Evolutionary conservation across 2,329 filamentous ascomycete species (phyloP), one percentile per base, ranked within the genome.

Genomic region (Phoma sp.): DNA sequence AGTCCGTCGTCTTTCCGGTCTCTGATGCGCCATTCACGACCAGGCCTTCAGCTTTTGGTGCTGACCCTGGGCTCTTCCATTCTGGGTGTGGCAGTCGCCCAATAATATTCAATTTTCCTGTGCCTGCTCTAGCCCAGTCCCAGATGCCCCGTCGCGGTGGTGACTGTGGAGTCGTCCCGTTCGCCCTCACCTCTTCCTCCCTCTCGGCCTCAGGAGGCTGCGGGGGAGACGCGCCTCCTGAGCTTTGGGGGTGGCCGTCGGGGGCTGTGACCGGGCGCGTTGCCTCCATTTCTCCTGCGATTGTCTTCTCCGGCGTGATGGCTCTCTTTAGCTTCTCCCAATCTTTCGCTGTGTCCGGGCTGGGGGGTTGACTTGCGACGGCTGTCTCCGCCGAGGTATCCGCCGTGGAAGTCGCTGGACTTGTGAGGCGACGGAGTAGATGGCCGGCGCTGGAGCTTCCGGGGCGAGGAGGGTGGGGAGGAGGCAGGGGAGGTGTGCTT

Each of bases 361-460:
- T 70, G 51, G 60, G 57, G 9, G 62, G 60, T 27, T 59, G 65
- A 52, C 54, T 68, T 36, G 64, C 71, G 47, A 59, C 62, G 42
- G 64, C 69, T 49, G 64, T 66, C 48, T 73, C 69, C 48, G 60
- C 67, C 44, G 67, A 70, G 43, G 65, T 72, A 51, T 61, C 62
- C 53, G 71, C 68, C 45, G 69, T 74, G 41, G 70, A 70, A 55
- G 62, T 68, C 59, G 64, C 69, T 47, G 69, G 71, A 59, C 67
- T 69, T 49, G 70, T 73, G 47, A 73, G 66, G 60, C 68, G 66
- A 52, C 70, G 68, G 60, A 66, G 71, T 59, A 74, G 71, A 70
- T 62, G 69, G 42, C 68, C 68, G 36, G 47, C 60, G 67, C 55
- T 57, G 55, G 64, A 64, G 59, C 65, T 65, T 57, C 69, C 68